Evolutionary conservation across 1,284 basidiomycete genomes (phyloP).

Genomic region (Ceraceosorus guamensis): DNA sequence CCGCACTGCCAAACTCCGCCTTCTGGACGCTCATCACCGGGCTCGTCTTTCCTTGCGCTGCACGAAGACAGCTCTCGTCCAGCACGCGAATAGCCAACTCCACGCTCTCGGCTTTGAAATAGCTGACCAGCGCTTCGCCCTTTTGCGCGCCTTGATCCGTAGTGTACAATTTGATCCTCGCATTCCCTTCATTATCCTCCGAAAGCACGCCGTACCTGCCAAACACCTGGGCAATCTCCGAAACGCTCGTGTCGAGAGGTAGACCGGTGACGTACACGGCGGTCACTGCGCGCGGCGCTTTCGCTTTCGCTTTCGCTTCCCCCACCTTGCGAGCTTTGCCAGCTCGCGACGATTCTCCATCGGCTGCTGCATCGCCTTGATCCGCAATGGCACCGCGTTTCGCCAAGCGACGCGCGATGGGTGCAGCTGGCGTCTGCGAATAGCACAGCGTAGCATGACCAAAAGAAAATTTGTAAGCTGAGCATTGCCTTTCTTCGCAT

Average conservation of each 20-base stretch:
- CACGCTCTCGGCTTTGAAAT: constrained; percentile 94
- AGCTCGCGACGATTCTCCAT: background rate
- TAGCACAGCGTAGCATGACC: constrained; percentile 13
- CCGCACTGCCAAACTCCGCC: constrained; percentile 62
- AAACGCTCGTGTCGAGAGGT: constrained; percentile 66
- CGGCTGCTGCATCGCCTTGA: constrained; percentile 3
- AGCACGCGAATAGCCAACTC: constrained; percentile 73
- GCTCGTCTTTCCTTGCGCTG: constrained; percentile 61
- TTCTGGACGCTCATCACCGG: constrained; percentile 70
- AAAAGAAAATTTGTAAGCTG: constrained; percentile 15
- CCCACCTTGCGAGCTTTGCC: background rate
- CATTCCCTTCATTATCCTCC: constrained; percentile 77
- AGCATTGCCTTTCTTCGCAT: background rate
- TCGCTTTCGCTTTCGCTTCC: constrained; percentile 2
- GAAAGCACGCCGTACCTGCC: constrained; percentile 84
- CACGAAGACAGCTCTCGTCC: constrained; percentile 81
- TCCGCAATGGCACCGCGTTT: constrained; percentile 4
- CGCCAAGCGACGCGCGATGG: constrained; percentile 9
- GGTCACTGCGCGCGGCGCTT: constrained; percentile 51
- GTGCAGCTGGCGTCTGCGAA: constrained; percentile 19
- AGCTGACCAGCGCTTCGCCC: constrained; percentile 91
- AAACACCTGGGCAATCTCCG: constrained; percentile 74
- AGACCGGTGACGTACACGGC: constrained; percentile 84
- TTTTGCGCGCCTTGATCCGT: constrained; percentile 68
- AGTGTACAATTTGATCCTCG: constrained; percentile 88